phyloP scores from a whole-genome alignment of 1,284 basidiomycete genomes.

The Pyrrhoderma noxium region DNA sequence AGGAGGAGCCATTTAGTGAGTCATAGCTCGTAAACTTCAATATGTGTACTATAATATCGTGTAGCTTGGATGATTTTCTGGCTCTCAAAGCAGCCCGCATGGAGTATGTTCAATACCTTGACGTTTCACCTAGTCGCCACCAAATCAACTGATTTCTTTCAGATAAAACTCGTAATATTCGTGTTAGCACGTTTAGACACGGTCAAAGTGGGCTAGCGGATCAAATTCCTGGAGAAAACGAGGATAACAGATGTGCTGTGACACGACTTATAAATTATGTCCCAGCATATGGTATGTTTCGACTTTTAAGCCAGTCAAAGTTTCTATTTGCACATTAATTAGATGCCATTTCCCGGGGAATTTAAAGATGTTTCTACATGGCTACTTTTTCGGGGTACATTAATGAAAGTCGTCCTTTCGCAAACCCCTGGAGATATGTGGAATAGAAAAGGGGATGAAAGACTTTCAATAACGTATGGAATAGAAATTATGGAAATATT shows the following conservation, averaged over 20 bases:
- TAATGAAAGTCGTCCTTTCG: conserved; percentile 38
- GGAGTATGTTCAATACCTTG: conserved; percentile 29
- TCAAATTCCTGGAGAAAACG: conserved; percentile 31
- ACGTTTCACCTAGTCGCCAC: not conserved
- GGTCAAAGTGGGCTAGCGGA: conserved; percentile 31
- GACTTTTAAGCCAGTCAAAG: not conserved
- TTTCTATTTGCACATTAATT: not conserved
- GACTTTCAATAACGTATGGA: conserved; percentile 23
- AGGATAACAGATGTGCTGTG: conserved; percentile 23
- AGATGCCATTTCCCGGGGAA: no score
- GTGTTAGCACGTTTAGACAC: conserved; percentile 39
- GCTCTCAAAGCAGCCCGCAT: conserved; percentile 48
- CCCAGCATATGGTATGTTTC: conserved; percentile 32
- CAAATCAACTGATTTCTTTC: conserved; percentile 3
- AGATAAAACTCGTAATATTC: conserved; percentile 40
- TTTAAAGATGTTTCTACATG: no score
- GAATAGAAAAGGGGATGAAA: conserved; percentile 20
- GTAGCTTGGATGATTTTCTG: conserved; percentile 59
- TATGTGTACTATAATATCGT: not conserved
- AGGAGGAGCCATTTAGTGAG: conserved; percentile 53
- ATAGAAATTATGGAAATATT: no score
- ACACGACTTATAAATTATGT: conserved; percentile 38
- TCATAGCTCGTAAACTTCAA: conserved; percentile 3
- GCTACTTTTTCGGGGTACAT: conserved; percentile 31
- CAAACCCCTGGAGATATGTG: conserved; percentile 26